Base-by-base conservation (phyloP, 768 basidiomycete species). In the Lactifluus hygrophoroides region DNA sequence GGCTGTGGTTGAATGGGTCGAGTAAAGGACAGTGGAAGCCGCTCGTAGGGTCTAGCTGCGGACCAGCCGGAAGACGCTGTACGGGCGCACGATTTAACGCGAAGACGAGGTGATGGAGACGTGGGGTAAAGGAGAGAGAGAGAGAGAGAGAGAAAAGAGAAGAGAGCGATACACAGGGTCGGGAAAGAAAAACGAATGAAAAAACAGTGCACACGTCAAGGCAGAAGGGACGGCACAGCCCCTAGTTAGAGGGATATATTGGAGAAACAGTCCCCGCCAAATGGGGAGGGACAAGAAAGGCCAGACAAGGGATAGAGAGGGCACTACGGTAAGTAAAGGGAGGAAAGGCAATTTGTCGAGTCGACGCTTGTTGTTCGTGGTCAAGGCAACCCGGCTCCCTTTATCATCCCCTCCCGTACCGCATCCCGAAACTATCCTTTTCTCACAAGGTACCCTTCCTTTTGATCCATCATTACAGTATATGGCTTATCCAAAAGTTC, bases 21-120 rank as follows among this genome's bases (percentile, higher is more conserved):
- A 55, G 64, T 60, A 59, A 63, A 61, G 47, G 58, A 58, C 53
- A 58, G 51, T 59, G 52, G 13, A 54, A 48, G 47, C 58, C 34
- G 58, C 53, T 59, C 53, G 46, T 54, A 17, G 60, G 56, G 53
- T 55, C 47, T 55, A 62, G 54, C 65, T 62, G 74, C 82, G 82
- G 84, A 71, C 84, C 83, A 84, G 83, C 83, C 83, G 78, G 68
- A 65, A 61, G 66, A 61, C 44, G 51, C 58, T 43, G 51, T 49
- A 60, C 56, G 61, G 57, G 3, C 51, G 43, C 35, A 61, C 54
- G 56, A 45, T 61, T 42, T 35, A 34, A 54, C 45, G 53, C 16
- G 43, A 51, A 40, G 27, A 38, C 63, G 51, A 64, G 65, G 64
- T 63, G 42, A 13, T 61, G 65, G n/a, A n/a, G n/a, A n/a, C n/a